These are phyloP conservation scores for Nakazawaea peltata DNA, from an alignment of 805 yeast genomes.

Conservation along the genomic window DNA sequence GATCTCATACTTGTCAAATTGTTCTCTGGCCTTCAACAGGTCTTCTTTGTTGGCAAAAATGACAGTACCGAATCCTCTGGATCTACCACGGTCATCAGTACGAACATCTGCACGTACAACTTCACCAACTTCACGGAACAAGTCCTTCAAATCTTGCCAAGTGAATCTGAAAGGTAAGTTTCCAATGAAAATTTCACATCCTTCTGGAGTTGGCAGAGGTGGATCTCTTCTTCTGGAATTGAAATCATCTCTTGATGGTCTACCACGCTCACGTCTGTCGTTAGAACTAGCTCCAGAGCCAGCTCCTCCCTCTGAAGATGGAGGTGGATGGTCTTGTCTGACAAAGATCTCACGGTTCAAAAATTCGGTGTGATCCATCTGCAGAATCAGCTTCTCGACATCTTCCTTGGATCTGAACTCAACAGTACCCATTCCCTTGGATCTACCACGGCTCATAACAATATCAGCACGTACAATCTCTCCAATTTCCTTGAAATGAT, in stretches of 20 bases:
- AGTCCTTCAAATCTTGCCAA: constrained; percentile 82
- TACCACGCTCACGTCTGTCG: constrained; percentile 18
- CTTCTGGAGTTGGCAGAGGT: constrained; percentile 16
- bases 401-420: constrained; percentile 62
- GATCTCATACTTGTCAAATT: constrained; percentile 58
- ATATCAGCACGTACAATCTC: constrained; percentile 76
- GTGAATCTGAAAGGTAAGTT: constrained; percentile 75
- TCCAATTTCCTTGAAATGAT: constrained; percentile 51
- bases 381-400: constrained; percentile 63
- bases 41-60: constrained; percentile 57
- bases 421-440: constrained; percentile 88
- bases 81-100: constrained; percentile 58
- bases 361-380: constrained; percentile 56
- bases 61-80: constrained; percentile 84
- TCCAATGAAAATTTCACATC: constrained; percentile 62
- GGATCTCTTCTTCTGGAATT: constrained; percentile 15
- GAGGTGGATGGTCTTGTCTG: constrained; percentile 87
- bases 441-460: constrained; percentile 67
- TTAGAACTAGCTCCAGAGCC: constrained; percentile 10
- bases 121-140: constrained; percentile 69
- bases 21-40: constrained; percentile 63
- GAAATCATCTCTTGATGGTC: constrained; percentile 10
- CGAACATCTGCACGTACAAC: constrained; percentile 80
- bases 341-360: constrained; percentile 79
- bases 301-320: constrained; percentile 26